A percentile compares a stretch with the other conserved stretches of the same genome.
Conservation (phyloP, 192 early-diverging fungal genomes). For the Glomus cerebriforme region DNA sequence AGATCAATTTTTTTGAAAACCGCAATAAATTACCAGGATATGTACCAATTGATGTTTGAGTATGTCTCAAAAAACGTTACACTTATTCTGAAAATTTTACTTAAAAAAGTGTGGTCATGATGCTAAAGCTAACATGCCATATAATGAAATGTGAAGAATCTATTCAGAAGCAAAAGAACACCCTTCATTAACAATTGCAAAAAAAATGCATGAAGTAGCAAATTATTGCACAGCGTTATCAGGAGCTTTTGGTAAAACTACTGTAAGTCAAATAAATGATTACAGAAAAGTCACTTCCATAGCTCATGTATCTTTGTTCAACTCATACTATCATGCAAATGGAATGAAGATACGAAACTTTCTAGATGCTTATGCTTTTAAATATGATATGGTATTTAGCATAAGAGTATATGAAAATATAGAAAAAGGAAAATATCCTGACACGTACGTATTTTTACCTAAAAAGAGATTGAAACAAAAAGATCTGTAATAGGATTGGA, state of each 20-base stretch:
- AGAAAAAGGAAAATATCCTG: constrained; percentile 1
- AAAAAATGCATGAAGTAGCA: constrained; percentile 17
- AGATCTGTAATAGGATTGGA: too few species aligned
- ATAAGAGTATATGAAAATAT: too few species aligned
- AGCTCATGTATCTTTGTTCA: constrained; percentile 6
- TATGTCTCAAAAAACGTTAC: constrained; percentile 8
- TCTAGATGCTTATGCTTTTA: too few species aligned
- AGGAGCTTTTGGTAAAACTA: constrained; percentile 1
- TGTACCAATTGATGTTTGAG: too few species aligned
- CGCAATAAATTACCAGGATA: too few species aligned
- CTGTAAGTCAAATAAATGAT: constrained; percentile 9
- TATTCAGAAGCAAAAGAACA: constrained; percentile 10
- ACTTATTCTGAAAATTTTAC: not conserved
- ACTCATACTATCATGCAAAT: too few species aligned
- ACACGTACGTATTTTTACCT: not conserved
- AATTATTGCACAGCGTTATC: constrained; percentile 3
- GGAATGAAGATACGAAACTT: too few species aligned
- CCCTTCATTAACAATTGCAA: not conserved
- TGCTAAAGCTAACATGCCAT: constrained; percentile 8
- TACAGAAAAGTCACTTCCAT: not conserved
- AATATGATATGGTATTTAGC: too few species aligned
- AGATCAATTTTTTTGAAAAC: too few species aligned
- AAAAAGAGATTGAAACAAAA: constrained; percentile 4
- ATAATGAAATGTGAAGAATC: constrained; percentile 11
- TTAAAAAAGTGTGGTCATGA: not conserved